Evolutionary conservation across 208 protist genomes (phyloP), one percentile per base, ranked within the genome.

Genomic region (Acanthamoeba royreba): DNA sequence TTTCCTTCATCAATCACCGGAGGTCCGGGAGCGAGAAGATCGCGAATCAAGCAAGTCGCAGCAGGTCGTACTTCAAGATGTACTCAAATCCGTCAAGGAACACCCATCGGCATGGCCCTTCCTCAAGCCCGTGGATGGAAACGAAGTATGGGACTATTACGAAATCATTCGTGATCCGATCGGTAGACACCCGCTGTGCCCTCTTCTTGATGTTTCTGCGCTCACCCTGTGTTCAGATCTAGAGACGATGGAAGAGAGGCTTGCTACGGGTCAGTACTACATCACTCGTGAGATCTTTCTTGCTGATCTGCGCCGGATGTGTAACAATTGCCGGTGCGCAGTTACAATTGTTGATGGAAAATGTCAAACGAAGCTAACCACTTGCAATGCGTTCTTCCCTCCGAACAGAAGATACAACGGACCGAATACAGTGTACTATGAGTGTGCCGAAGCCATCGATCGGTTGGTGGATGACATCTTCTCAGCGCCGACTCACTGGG

Each of bases 271-370:
- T 8, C 35, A 66, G 0, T 95, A 97, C 55, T 97, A 98, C 66
- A 61, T 88, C 43, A 94, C 81, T 11, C 74, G 91, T 15, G 95
- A 97, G 47, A 93, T 94, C 47, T 96, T 97, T 47, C 17, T 90
- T 2, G 79, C 93, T 7, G 97, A 98, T 88, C 4, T 98, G 15
- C 38, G 61, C n/a, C 93, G 94, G 69, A 97, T 98, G 86, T 85
- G 74, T 28, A 11, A 85, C 25, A 85, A 85, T 28, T 85, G 74
- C n/a, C 15, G 66, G 66, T 40, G 13, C 66, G 49, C 15, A 58
- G 22, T n/a, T n/a, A n/a, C n/a, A n/a, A n/a, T n/a, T n/a, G n/a
- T n/a, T n/a, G n/a, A n/a, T n/a, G n/a, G n/a, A n/a, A n/a, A n/a
- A n/a, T n/a, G n/a, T n/a, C n/a, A 22, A 58, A 58, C 22, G 49